Evolutionary conservation across 768 basidiomycete genomes (phyloP).

Genomic region (Kwoniella shandongensis): DNA sequence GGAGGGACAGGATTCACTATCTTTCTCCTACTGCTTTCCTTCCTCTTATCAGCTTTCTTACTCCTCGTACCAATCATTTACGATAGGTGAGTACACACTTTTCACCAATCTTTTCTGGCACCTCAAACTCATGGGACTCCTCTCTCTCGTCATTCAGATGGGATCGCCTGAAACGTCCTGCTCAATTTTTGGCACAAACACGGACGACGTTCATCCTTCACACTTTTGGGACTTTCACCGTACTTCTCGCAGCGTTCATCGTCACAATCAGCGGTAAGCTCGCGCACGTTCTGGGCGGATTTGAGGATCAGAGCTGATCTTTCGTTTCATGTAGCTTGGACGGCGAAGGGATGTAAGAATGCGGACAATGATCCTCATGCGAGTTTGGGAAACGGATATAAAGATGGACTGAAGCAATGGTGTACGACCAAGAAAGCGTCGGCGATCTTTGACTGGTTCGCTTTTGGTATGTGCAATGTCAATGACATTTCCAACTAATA

Average conservation of each 20-base stretch:
- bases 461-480: constrained; percentile 62
- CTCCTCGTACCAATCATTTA: constrained; percentile 61
- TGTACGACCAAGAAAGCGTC: constrained; percentile 91
- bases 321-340: constrained; percentile 66
- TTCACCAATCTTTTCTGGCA: neutral
- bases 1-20: constrained; percentile 83
- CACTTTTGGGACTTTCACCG: constrained; percentile 65
- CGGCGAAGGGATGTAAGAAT: constrained; percentile 84
- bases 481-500: neutral
- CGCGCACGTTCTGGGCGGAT: neutral
- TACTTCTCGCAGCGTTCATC: constrained; percentile 75
- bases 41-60: constrained; percentile 72
- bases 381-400: constrained; percentile 64
- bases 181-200: constrained; percentile 75
- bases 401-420: constrained; percentile 71
- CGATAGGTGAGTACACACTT: constrained; percentile 39
- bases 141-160: constrained; percentile 59
- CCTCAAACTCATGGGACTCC: neutral
- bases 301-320: constrained; percentile 2
- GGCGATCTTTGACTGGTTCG: constrained; percentile 71
- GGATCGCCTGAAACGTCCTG: constrained; percentile 73
- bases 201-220: constrained; percentile 82
- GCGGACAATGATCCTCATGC: constrained; percentile 77
- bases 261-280: constrained; percentile 48
- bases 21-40: constrained; percentile 71